Evolutionary conservation across 1,284 basidiomycete genomes (phyloP), one percentile per base, ranked within the genome.

Genomic region (Cryptococcus wingfieldii): DNA sequence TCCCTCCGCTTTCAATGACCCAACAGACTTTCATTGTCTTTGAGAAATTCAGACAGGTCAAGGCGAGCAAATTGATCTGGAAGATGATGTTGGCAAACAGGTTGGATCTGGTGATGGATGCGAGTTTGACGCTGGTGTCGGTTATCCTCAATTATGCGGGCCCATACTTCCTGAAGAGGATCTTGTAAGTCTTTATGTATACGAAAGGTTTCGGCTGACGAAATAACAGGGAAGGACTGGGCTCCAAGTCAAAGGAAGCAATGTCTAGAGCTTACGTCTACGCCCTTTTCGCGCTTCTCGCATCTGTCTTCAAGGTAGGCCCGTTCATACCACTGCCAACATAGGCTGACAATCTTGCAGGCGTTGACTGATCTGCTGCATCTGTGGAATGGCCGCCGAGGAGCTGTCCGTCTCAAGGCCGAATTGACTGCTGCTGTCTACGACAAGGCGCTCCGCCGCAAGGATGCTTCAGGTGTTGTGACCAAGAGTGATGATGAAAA

Each of bases 391-490:
- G 83, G 85, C 12, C 81, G 89, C 23, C 81, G 89, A n/a, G 86
- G 85, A 0, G 74, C 80, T 9, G 85, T 86, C 12, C 80, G 88
- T 19, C 82, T 88, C 23, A 83, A 86, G 16, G 81, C 83, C 5
- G 85, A 87, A 73, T 80, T 93, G 14, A 90, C 88, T 80, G 67
- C 71, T 19, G 80, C 87, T 0, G 88, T 96, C 53, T 97, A 94
- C 68, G 88, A 92, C 72, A 96, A 96, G 74, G 86, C 92, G 0
- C 78, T 96, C 42, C 87, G 87, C 70, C 80, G 90, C 27, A 87
- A 86, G 69, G 91, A 96, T 72, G 86, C 86, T 55, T 88, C 88
- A 0, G 91, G 90, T 0, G 80, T 90, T 27, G 78, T 88, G 2
- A 80, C 77, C 64, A 78, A 81, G 28, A 81, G 77, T 2, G 78